Evolutionary conservation across 352 stramenopile genomes (phyloP), one percentile per base, ranked within the genome.

Genomic region (Globisporangium okanoganense): DNA sequence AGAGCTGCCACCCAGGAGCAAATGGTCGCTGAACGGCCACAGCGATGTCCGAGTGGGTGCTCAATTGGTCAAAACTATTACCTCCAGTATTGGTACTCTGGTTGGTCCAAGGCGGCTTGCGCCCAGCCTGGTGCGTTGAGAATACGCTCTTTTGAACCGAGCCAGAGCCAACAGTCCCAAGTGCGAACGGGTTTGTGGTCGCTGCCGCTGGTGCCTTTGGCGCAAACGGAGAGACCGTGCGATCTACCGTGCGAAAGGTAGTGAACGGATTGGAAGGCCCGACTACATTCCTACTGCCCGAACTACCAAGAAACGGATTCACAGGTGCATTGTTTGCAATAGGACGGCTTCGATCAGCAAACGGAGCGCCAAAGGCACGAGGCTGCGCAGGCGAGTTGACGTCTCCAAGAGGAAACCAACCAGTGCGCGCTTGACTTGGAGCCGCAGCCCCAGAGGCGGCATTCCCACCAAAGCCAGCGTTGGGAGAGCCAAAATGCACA

Each of bases 291-390:
- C 29, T 31, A 27, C 35, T 40, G 31, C 20, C 20, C 29, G 29
- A 31, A 18, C 36, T 43, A 29, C 7, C 25, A 25, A 49, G 14
- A 25, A 64, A 64, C 33, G 58, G 58, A n/a, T 57, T 64, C 29
- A 12, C 18, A 41, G 53, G 7, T 27, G 24, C 33, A 56, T 38
- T 22, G 13, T 51, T 16, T 31, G 4, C 14, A 41, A 47, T 25
- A 38, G 44, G 47, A 16, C 29, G n/a, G n/a, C 44, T 60, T 1
- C 1, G 18, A 13, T 16, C 40, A 27, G 25, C 25, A n/a, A 51
- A 16, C 27, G 24, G 14, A 22, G 29, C 16, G 9, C 22, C n/a
- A 20, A 49, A 63, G 12, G 18, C 22, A 9, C 38, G 56, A 33
- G 35, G 9, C 14, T 40, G 44, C 7, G 38, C 22, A 12, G 43